These are phyloP conservation scores for Vitis labrusca DNA, from an alignment of 164 flowering plant species.

Conservation along the genomic window DNA sequence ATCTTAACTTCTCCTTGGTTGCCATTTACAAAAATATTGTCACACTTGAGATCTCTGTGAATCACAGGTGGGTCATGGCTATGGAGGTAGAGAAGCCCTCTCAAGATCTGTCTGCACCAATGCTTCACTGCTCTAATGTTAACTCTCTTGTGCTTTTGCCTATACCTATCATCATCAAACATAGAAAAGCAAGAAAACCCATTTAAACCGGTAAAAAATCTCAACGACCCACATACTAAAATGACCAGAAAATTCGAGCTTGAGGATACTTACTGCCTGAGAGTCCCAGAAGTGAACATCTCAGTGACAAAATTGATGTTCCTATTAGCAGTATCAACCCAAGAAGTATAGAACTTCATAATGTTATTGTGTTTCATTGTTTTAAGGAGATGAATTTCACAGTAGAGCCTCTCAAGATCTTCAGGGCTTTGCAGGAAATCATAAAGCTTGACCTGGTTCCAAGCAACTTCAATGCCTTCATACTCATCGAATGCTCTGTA, in stretches of 20 bases:
- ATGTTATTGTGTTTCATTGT: slow-evolving; percentile 60
- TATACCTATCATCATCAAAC: slow-evolving; percentile 37
- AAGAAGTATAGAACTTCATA: slow-evolving; percentile 63
- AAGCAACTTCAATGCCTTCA: slow-evolving; percentile 68
- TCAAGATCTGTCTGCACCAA: slow-evolving; percentile 73
- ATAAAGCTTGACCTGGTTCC: slow-evolving; percentile 63
- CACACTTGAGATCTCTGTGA: slow-evolving; percentile 73
- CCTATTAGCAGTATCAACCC: slow-evolving; percentile 51
- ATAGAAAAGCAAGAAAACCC: background rate
- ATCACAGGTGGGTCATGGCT: slow-evolving; percentile 68
- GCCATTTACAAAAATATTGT: slow-evolving; percentile 68
- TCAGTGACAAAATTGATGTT: slow-evolving; percentile 61
- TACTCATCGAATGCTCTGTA: slow-evolving; percentile 70
- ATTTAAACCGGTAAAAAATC: background rate
- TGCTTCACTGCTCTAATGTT: slow-evolving; percentile 64
- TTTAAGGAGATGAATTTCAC: slow-evolving; percentile 66
- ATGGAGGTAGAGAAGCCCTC: slow-evolving; percentile 63
- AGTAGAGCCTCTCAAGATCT: slow-evolving; percentile 65
- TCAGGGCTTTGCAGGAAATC: slow-evolving; percentile 60
- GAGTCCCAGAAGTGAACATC: slow-evolving; percentile 62
- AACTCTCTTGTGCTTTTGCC: slow-evolving; percentile 61
- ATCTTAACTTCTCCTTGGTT: slow-evolving; percentile 69
- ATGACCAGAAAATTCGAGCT: background rate
- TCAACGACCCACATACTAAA: background rate
- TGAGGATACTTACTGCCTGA: slow-evolving; percentile 40